phyloP scores from a whole-genome alignment of 2,329 filamentous ascomycete species.

The Leptosphaerulina australis region DNA sequence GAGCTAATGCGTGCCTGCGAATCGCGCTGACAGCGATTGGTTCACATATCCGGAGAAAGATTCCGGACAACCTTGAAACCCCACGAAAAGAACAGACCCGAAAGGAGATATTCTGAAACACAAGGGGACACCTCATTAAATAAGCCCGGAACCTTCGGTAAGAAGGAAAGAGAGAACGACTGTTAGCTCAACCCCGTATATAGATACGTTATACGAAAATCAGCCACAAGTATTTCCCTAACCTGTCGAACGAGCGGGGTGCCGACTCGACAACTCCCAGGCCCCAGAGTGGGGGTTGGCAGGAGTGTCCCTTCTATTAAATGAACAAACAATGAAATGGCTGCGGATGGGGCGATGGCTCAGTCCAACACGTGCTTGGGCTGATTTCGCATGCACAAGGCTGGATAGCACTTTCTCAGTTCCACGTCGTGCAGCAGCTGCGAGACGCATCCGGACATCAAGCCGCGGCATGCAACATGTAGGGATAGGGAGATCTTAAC shows the following conservation, averaged over 20 bases:
- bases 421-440: not conserved
- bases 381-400: not conserved
- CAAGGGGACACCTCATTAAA: not conserved
- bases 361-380: slow-evolving; percentile 3
- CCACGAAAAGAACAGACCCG: not conserved
- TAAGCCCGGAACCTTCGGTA: not conserved
- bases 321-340: not conserved
- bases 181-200: not conserved
- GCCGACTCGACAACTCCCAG: not conserved
- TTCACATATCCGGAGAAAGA: not conserved
- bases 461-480: slow-evolving; percentile 1
- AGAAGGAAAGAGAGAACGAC: not conserved
- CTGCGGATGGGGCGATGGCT: not conserved
- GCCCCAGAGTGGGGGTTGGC: not conserved
- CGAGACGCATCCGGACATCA: not conserved
- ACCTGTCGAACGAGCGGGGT: not conserved
- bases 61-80: slow-evolving; percentile 6
- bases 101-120: slow-evolving; percentile 13
- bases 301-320: not conserved
- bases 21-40: slow-evolving; percentile 3
- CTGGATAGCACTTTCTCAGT: not conserved
- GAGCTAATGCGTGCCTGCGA: not conserved
- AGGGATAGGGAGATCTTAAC: not conserved
- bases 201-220: slow-evolving; percentile 3
- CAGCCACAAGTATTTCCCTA: not conserved